These are phyloP conservation scores for Pisolithus orientalis DNA, from an alignment of 768 basidiomycete genomes.

Conservation along the genomic window DNA sequence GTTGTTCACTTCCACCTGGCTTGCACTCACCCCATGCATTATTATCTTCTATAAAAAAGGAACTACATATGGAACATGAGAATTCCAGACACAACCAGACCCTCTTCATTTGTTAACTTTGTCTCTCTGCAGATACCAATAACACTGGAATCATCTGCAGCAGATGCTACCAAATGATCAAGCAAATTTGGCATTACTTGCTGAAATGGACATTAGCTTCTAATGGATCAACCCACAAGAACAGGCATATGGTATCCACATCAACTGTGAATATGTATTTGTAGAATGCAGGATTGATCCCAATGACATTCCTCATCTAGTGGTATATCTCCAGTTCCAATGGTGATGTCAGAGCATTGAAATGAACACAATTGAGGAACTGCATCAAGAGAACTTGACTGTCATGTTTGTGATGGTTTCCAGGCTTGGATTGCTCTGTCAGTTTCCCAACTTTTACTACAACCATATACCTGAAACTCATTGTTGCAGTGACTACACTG, in stretches of 20 bases:
- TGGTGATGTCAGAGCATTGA: conserved; percentile 89
- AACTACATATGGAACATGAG: no score
- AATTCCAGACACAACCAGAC: conserved; percentile 11
- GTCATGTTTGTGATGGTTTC: conserved; percentile 92
- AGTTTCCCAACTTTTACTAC: conserved; percentile 93
- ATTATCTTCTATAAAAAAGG: no score
- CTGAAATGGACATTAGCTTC: conserved; percentile 33
- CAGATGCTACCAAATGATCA: conserved; percentile 83
- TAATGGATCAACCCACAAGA: not conserved
- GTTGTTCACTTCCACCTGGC: no score
- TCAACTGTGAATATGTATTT: conserved; percentile 97
- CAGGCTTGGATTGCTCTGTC: conserved; percentile 85
- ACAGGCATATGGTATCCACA: conserved; percentile 71
- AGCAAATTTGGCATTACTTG: conserved; percentile 85
- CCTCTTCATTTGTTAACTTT: conserved; percentile 85
- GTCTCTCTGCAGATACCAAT: conserved; percentile 96
- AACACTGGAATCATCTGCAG: conserved; percentile 80
- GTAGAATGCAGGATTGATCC: conserved; percentile 59
- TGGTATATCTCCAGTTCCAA: conserved; percentile 93
- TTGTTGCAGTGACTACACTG: not conserved
- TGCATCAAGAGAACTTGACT: conserved; percentile 88
- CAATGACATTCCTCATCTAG: conserved; percentile 85
- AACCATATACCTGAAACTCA: conserved; percentile 69
- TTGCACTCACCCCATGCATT: no score
- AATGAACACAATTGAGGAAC: conserved; percentile 90